Evolutionary conservation across 169 alveolate species (phyloP).

Genomic region (Plasmodium inui): DNA sequence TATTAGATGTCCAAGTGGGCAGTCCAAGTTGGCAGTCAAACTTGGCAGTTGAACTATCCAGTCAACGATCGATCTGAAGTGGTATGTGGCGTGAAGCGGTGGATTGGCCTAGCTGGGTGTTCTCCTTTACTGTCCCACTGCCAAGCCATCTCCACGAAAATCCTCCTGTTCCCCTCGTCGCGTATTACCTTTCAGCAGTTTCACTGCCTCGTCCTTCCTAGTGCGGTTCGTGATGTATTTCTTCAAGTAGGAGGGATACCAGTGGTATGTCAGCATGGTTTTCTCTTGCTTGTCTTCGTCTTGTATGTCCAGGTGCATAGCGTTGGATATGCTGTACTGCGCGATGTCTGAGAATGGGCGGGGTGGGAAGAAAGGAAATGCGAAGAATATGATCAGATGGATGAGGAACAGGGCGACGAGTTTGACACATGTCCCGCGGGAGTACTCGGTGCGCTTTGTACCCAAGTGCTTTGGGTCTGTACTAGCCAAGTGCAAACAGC

Average conservation of each 20-base stretch:
- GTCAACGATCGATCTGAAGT: neutral
- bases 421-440: neutral
- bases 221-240: neutral
- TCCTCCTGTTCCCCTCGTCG: neutral
- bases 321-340: slow-evolving; percentile 25
- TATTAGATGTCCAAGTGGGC: too few species aligned
- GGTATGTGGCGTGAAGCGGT: neutral
- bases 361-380: neutral
- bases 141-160: neutral
- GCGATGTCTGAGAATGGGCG: slow-evolving; percentile 30
- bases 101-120: neutral
- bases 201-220: slow-evolving; percentile 8
- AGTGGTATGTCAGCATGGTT: slow-evolving; percentile 32
- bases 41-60: too few species aligned
- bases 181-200: slow-evolving; percentile 31
- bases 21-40: neutral
- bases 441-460: neutral
- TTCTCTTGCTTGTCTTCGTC: neutral
- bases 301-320: slow-evolving; percentile 24
- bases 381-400: neutral
- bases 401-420: neutral
- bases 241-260: slow-evolving; percentile 52
- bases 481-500: neutral
- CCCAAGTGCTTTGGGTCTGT: neutral
- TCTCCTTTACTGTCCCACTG: neutral